Base-by-base conservation (phyloP, 2,329 filamentous ascomycete genomes). In the Claviceps digitariae region DNA sequence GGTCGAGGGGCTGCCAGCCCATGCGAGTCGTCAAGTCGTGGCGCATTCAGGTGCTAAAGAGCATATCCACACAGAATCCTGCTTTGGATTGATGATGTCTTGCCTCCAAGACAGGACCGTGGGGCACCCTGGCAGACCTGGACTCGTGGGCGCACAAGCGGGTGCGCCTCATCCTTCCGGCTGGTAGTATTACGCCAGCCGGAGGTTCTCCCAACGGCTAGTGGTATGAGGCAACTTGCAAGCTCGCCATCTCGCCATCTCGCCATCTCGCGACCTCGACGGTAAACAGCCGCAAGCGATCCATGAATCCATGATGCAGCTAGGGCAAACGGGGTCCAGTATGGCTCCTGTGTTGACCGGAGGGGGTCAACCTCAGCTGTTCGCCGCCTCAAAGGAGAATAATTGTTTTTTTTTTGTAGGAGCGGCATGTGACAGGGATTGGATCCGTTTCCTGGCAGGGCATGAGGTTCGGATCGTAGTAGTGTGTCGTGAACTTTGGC, bases 91-190 rank as follows among this genome's bases (percentile, higher is more conserved):
- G 48, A 51, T 51, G 44, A 51, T 54, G 52, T 51, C 43, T 51
- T 51, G 52, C 52, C 49, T 51, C 36, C 40, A 15, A 36, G 43
- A 48, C 29, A 48, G 27, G 31, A 46, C 52, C 48, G 36, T 46
- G 48, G 44, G 52, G 34, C 12, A 47, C 48, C 47, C 52, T 53
- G 27, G 47, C 20, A 44, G 21, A 44, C 51, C 51, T 44, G 34
- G 29, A 27, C 21, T 17, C 23, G 21, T 48, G 47, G 27, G 50
- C 40, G 48, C 38, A 45, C 36, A 21, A 41, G 25, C 20, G 9
- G 40, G 52, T 38, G 48, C 48, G 44, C 52, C 52, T 54, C 52
- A 50, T 54, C 48, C 47, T 29, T 46, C 36, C 46, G 31, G 41
- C 29, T 47, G 47, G 52, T 48, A 21, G 27, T 34, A 21, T 47